phyloP scores from a whole-genome alignment of 1,139 yeast genomes.

The Nakaseomyces glabratus region DNA sequence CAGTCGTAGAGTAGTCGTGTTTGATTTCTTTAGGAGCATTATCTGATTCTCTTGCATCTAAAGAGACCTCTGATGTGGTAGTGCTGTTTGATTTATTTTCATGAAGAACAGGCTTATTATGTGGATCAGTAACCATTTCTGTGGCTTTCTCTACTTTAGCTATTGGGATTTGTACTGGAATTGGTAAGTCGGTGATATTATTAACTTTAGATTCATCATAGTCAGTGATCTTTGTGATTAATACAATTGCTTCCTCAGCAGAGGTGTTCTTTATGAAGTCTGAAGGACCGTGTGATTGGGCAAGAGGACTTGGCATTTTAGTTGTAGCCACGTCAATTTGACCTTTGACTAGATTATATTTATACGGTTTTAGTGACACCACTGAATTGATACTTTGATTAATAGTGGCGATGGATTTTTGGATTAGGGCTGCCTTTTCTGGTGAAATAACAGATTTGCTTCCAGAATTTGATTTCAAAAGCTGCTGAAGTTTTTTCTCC shows the following conservation, averaged over 20 bases:
- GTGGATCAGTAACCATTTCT: background rate
- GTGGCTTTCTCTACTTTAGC: constrained; percentile 5
- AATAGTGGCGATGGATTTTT: constrained; percentile 6
- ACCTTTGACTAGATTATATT: constrained; percentile 11
- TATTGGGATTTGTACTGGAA: constrained; percentile 23
- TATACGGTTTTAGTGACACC: constrained; percentile 11
- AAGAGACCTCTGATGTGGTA: background rate
- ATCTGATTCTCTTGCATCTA: constrained; percentile 3
- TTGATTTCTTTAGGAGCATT: constrained; percentile 7
- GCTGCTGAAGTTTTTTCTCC: constrained; percentile 8
- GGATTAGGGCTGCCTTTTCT: constrained; percentile 4
- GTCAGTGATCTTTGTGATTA: constrained; percentile 8
- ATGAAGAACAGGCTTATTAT: background rate
- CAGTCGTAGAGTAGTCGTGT: constrained; percentile 8
- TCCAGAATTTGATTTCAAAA: constrained; percentile 8
- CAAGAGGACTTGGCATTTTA: constrained; percentile 1
- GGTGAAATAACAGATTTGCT: background rate
- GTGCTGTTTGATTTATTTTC: background rate
- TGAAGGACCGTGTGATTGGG: background rate
- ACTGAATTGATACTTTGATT: constrained; percentile 4
- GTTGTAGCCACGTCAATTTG: background rate
- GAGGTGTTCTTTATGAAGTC: constrained; percentile 1
- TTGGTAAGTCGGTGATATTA: constrained; percentile 23
- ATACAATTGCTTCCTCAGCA: constrained; percentile 1
- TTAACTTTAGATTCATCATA: constrained; percentile 25